Evolutionary conservation across 2,329 filamentous ascomycete genomes (phyloP), one percentile per base, ranked within the genome.

Genomic region (Ceratocystis destructans): DNA sequence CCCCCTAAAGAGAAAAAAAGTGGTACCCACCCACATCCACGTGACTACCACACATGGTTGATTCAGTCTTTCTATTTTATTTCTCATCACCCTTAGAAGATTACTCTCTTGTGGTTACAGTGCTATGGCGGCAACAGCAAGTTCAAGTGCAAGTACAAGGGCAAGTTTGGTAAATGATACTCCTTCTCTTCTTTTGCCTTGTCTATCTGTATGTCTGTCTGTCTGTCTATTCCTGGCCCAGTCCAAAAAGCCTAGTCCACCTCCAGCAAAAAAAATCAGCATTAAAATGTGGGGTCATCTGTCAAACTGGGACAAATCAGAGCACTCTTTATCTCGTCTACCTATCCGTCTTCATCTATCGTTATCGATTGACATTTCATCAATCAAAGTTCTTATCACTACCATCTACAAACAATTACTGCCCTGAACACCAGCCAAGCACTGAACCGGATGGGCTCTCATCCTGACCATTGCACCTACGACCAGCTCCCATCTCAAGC

Each of bases 351-450:
- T 33, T 22, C 55, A 59, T 53, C 62, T 67, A 64, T 61, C 31
- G 62, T 64, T 64, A 64, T 50, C 48, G 62, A 55, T 64, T 64
- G 62, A 64, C 31, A 15, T 59, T n/a, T 31, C 41, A 15, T 62
- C 61, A 45, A 44, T 62, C 44, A 62, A 31, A 31, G 41, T 37
- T 44, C 61, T 62, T 62, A 62, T 62, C 41, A 48, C 41, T 25
- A 62, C 22, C 41, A 48, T 10, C 46, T 22, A 8, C 46, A n/a
- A n/a, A 48, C 46, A n/a, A 53, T 41, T 15, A 41, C 37, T 41
- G 12, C 37, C 48, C 48, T 53, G 20, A 53, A 31, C 8, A 17
- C 48, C 55, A 37, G 55, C 31, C 55, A 8, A 41, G 15, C 55
- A 17, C 25, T 25, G 6, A 59, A 31, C 33, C 3, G 55, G 20